Evolutionary conservation across 768 basidiomycete genomes (phyloP), one percentile per base, ranked within the genome.

Genomic region (Tricholoma furcatifolium): DNA sequence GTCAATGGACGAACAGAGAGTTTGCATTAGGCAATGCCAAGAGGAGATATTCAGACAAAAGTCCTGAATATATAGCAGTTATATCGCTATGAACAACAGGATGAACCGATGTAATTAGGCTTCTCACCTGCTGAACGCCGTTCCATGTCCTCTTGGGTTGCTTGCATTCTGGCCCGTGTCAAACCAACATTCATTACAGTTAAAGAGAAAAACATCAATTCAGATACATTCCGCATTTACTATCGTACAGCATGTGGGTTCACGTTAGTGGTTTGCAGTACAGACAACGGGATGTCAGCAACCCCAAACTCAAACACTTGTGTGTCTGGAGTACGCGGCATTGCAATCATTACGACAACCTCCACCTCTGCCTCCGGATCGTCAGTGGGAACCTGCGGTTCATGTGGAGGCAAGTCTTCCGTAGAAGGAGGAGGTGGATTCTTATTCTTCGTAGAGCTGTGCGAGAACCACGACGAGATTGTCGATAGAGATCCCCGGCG

Each of bases 271-370:
- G 3, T 21, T 42, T 23, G 53, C 31, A 27, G 50, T 36, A 72
- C 74, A 74, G 15, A 10, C n/a, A 58, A 7, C 38, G 71, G 70
- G 35, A 76, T 58, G 18, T 61, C 68, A 10, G 68, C 50, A 31
- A 78, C 66, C 10, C 80, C 80, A 47, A 82, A 71, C 62, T 80
- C 70, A 56, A 74, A 74, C 54, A 48, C 32, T 3, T 38, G 57
- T 48, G 43, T 49, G 9, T 54, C 58, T 18, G 47, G 35, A 27
- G 39, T 43, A n/a, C 63, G 62, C 6, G 81, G 81, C 78, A 82
- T 80, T 11, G 65, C 66, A 36, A 82, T 71, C 66, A 81, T 63
- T 32, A 80, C 69, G 0, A 71, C 72, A 17, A 81, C 63, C 43
- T 76, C 70, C 15, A 70, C 40, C 17, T 47, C 48, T 23, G 43